Evolutionary conservation across 768 basidiomycete species (phyloP).

Genomic region (Calocybe indica): DNA sequence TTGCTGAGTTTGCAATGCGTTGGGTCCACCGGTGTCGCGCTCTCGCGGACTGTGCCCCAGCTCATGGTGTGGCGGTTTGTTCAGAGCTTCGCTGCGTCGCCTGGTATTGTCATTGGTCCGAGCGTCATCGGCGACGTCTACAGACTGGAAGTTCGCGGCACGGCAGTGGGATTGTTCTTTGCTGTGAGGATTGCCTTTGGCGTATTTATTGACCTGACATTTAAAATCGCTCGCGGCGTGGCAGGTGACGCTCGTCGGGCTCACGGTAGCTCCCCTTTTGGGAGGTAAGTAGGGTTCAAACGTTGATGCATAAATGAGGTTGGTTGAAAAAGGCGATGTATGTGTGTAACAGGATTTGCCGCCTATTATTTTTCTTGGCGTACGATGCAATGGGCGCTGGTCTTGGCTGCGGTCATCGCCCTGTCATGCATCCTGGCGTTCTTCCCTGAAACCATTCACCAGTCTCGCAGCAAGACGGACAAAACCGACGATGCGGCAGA

Average conservation of each 20-base stretch:
- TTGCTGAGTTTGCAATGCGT: constrained; percentile 54
- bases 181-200: constrained; percentile 23
- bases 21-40: constrained; percentile 55
- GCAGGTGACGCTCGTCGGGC: background rate
- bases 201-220: no score
- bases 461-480: constrained; percentile 34
- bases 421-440: constrained; percentile 26
- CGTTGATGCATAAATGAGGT: no score
- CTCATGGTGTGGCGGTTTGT: constrained; percentile 60
- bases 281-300: background rate
- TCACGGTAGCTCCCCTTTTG: background rate
- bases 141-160: constrained; percentile 52
- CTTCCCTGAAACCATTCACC: constrained; percentile 47
- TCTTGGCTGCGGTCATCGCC: constrained; percentile 27
- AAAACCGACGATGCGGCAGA: constrained; percentile 19
- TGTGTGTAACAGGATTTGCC: constrained; percentile 30
- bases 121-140: constrained; percentile 67
- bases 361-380: constrained; percentile 51
- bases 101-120: constrained; percentile 47
- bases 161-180: constrained; percentile 55
- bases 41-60: constrained; percentile 31
- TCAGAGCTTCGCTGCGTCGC: constrained; percentile 62
- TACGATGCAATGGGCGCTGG: constrained; percentile 22
- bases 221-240: no score
- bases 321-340: no score